Conservation (phyloP, 257 asterid species). For the Perilla frutescens region DNA sequence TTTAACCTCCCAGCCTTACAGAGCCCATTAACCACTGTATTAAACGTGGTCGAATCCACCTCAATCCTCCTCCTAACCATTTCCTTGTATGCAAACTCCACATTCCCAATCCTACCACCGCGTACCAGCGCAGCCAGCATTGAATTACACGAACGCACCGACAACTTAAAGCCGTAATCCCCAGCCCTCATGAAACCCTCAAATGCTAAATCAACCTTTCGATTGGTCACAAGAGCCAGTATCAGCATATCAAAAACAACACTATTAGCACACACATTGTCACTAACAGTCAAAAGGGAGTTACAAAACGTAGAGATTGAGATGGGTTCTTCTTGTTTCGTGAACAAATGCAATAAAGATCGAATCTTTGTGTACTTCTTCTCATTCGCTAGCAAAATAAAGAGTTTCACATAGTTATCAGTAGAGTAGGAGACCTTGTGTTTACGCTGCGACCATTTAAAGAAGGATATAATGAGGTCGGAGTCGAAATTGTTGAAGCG, state of each 20-base stretch:
- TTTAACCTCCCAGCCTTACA: constrained; percentile 82
- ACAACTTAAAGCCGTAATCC: constrained; percentile 72
- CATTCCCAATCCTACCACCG: constrained; percentile 48
- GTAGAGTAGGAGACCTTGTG: constrained; percentile 50
- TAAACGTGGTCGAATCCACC: constrained; percentile 58
- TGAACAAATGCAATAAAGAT: constrained; percentile 60
- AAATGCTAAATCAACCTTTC: constrained; percentile 56
- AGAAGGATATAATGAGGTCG: constrained; percentile 54
- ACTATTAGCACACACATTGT: constrained; percentile 57
- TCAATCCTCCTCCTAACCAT: constrained; percentile 73
- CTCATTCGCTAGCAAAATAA: constrained; percentile 34
- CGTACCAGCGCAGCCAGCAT: constrained; percentile 60
- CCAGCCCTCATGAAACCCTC: constrained; percentile 84
- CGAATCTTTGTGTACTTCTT: constrained; percentile 67
- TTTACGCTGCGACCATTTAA: constrained; percentile 68
- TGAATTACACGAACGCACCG: constrained; percentile 63
- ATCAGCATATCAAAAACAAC: constrained; percentile 72
- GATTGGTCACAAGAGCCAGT: constrained; percentile 53
- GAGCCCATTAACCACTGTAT: constrained; percentile 71
- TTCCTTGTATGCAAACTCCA: constrained; percentile 72
- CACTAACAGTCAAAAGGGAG: constrained; percentile 53
- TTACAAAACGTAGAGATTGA: constrained; percentile 62
- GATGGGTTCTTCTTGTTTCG: constrained; percentile 41
- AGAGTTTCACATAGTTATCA: constrained; percentile 45
- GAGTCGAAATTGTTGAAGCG: constrained; percentile 43